These are phyloP conservation scores for Lichtheimia ornata DNA, from an alignment of 371 early-diverging fungal species.

Conservation along the genomic window DNA sequence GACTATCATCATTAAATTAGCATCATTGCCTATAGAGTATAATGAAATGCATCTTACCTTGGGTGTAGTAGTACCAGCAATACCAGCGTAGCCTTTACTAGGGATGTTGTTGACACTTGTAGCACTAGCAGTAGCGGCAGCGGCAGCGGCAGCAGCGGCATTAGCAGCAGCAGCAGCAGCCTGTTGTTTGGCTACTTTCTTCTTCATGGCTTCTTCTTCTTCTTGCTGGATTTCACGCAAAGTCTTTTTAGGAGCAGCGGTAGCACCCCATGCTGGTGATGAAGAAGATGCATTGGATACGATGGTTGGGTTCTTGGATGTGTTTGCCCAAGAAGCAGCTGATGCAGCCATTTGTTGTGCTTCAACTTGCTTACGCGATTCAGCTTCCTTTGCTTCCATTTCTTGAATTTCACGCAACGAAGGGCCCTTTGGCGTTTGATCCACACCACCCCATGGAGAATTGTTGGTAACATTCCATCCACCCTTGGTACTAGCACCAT, in stretches of 20 bases:
- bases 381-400: constrained; percentile 61
- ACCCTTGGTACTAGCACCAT: constrained; percentile 6
- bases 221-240: constrained; percentile 79
- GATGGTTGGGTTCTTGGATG: constrained; percentile 3
- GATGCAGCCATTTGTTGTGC: constrained; percentile 31
- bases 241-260: constrained; percentile 67
- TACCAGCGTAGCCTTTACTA: constrained; percentile 51
- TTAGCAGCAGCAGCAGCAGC: constrained; percentile 18
- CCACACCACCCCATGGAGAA: constrained; percentile 45
- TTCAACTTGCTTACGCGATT: constrained; percentile 39
- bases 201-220: constrained; percentile 64
- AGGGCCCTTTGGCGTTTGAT: constrained; percentile 39
- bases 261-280: constrained; percentile 59
- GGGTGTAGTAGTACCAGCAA: constrained; percentile 30
- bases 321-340: not conserved
- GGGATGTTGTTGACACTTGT: constrained; percentile 2
- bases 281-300: constrained; percentile 22
- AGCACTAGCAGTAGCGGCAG: constrained; percentile 16
- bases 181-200: constrained; percentile 42
- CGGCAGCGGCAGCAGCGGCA: constrained; percentile 18
- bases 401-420: constrained; percentile 70
- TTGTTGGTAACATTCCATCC: constrained; percentile 23
- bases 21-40: not conserved
- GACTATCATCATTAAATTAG: not conserved
- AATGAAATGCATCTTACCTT: constrained; percentile 20